Base-by-base conservation (phyloP, 176 grass and related monocot species). In the Zizania latifolia region DNA sequence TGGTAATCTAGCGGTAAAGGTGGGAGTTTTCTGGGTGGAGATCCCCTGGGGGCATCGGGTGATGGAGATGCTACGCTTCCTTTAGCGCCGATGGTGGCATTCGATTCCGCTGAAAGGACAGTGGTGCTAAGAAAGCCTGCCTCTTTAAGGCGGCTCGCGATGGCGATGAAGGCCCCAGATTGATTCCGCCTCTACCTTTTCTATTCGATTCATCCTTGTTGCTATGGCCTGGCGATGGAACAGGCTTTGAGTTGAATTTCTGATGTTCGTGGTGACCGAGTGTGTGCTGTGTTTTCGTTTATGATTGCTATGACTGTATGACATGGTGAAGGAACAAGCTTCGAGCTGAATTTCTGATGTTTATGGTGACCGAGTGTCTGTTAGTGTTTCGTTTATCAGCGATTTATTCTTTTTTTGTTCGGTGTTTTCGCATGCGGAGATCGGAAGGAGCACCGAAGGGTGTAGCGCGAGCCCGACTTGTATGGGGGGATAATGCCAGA, bases 401-500 rank as follows among this genome's bases (percentile, higher is more conserved):
- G 64, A 31, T 79, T 88, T 39, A 60, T 58, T 28, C 1, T 68
- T 56, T 68, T 56, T 41, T 35, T 65, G 29, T 41, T 56, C 50
- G 59, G 46, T 65, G 60, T 41, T 76, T 57, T 35, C 80, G 63
- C 68, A 67, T 76, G 68, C 40, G 53, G 58, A 86, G 75, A 80
- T 86, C 59, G 60, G 44, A 39, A 84, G 78, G 68, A 65, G 27
- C 44, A 5, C 40, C 19, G 2, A 24, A 16, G 72, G 54, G 56
- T 80, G 59, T 88, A 56, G 57, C 67, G 19, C 62, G 38, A 62
- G 22, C 29, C 53, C 76, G 66, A 86, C 53, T 92, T 92, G 78
- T 66, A 92, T 92, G 86, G 93, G 72, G 75, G 61, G 84, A 79
- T 62, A 82, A 92, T 96, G 93, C 89, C 86, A 80, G 70, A 92